Evolutionary conservation across 2,329 filamentous ascomycete species (phyloP).

Genomic region (Sordariomycetes sp.): DNA sequence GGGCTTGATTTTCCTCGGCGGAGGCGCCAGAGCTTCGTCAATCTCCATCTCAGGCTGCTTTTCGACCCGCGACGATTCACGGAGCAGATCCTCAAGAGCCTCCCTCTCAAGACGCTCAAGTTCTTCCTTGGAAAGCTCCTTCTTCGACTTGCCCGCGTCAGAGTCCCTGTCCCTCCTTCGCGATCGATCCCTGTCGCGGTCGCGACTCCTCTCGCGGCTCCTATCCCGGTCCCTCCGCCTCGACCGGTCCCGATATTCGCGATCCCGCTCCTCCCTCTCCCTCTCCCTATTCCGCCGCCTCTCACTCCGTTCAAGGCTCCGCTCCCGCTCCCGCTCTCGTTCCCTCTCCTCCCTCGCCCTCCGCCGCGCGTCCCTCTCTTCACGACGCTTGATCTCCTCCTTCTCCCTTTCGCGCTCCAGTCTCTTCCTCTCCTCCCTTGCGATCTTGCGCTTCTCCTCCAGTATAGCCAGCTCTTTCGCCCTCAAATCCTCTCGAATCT

Average conservation of each 20-base stretch:
- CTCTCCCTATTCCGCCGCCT: slow-evolving; percentile 22
- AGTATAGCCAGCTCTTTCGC: slow-evolving; percentile 46
- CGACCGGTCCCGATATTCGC: slow-evolving; percentile 13
- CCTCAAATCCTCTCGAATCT: slow-evolving; percentile 44
- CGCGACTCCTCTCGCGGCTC: slow-evolving; percentile 12
- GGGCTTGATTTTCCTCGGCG: slow-evolving; percentile 35
- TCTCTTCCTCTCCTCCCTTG: slow-evolving; percentile 39
- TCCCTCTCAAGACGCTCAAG: slow-evolving; percentile 43
- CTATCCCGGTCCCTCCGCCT: background rate
- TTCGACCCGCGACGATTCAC: slow-evolving; percentile 40
- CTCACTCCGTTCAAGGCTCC: slow-evolving; percentile 23
- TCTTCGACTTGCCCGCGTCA: slow-evolving; percentile 31
- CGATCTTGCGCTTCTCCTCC: slow-evolving; percentile 46
- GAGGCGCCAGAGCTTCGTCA: slow-evolving; percentile 40
- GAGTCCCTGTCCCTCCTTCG: slow-evolving; percentile 14
- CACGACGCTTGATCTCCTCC: slow-evolving; percentile 33
- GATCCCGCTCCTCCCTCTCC: slow-evolving; percentile 20
- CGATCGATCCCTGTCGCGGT: slow-evolving; percentile 18
- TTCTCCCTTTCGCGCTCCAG: slow-evolving; percentile 33
- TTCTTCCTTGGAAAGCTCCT: slow-evolving; percentile 44
- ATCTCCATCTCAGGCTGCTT: slow-evolving; percentile 42
- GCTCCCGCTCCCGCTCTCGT: slow-evolving; percentile 21
- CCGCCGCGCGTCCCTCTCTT: slow-evolving; percentile 38
- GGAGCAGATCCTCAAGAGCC: slow-evolving; percentile 41
- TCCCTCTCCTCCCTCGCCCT: slow-evolving; percentile 43